Base-by-base conservation (phyloP, 108 stramenopile genomes). In the Mayamaea pseudoterrestris region DNA sequence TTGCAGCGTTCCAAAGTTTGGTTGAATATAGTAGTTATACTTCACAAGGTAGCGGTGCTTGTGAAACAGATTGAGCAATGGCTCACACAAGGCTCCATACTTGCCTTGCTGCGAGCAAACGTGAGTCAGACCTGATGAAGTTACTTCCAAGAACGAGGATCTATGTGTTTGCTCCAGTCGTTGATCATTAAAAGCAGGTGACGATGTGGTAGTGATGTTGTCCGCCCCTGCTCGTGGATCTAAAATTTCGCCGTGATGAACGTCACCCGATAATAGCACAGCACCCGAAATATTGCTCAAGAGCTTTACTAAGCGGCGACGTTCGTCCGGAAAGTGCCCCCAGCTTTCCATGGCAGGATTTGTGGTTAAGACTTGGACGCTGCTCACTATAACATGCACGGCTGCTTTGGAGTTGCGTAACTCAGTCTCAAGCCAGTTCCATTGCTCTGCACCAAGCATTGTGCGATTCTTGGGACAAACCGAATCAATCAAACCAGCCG, bases 291-390 rank as follows among this genome's bases (percentile, higher is more conserved):
- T 6, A 6, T 34, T 24, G 11, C 44, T 65, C 17, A 91, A 42
- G 17, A 88, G 27, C 2, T 54, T 51, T 36, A 88, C 56, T 5
- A 94, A 53, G 1, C 69, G 61, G 17, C 48, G 30, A 50, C 77
- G 69, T 41, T 80, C 83, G 7, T 32, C 27, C 2, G 89, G 86
- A 68, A 89, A 90, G 21, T 90, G 88, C 39, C 82, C 84, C 93
- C 93, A 94, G 6, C 64, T 61, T 44, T 94, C 93, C 58, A 86
- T 73, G 40, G 76, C 59, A 14, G 88, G 81, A 60, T 90, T 89
- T 13, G 85, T 83, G 16, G 83, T 78, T 41, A 85, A 60, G 0
- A 91, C 73, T 58, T 90, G 89, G 36, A 94, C 70, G 14, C 65
- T 65, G 35, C 83, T 83, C 0, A 84, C 79, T 21, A 94, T 47